Percentiles rank a stretch among this genome's conserved stretches.
Conservation (phyloP, 768 basidiomycete genomes). For the Leccinum variicolor region DNA sequence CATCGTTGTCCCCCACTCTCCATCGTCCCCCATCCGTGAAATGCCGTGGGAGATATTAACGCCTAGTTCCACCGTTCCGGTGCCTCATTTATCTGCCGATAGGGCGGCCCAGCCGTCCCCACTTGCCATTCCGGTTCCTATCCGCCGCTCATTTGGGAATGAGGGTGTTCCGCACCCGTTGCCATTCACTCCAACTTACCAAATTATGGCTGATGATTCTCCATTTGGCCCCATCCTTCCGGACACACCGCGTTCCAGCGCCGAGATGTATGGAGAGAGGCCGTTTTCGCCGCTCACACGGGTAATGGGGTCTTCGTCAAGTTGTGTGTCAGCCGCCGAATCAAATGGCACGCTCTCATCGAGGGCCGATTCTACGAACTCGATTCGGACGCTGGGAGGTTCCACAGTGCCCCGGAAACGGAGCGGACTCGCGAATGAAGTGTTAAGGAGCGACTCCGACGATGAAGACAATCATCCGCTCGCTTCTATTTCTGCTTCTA, state of each 20-base stretch:
- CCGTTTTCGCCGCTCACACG: conserved; percentile 28
- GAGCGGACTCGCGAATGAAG: conserved; percentile 19
- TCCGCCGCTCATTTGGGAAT: background rate
- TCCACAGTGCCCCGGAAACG: conserved; percentile 11
- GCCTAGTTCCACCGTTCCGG: background rate
- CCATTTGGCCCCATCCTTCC: conserved; percentile 31
- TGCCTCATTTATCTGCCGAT: background rate
- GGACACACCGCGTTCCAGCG: conserved; percentile 27
- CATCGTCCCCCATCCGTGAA: background rate
- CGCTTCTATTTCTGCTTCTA: background rate
- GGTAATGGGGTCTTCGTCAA: conserved; percentile 18
- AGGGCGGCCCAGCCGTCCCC: background rate
- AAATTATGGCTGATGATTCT: conserved; percentile 21
- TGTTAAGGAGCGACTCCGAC: background rate
- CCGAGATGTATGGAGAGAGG: conserved; percentile 25
- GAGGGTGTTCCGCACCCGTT: conserved; percentile 2
- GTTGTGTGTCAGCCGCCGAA: background rate
- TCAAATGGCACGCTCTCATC: conserved; percentile 8
- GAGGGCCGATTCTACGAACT: conserved; percentile 9
- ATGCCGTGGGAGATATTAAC: background rate
- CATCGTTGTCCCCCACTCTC: background rate
- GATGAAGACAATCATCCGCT: background rate
- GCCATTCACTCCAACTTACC: conserved; percentile 19
- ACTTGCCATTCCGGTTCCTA: conserved; percentile 9
- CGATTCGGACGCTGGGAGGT: conserved; percentile 5